These are phyloP conservation scores for Cornus suecica DNA, from an alignment of 148 eudicot genomes.

Conservation along the genomic window DNA sequence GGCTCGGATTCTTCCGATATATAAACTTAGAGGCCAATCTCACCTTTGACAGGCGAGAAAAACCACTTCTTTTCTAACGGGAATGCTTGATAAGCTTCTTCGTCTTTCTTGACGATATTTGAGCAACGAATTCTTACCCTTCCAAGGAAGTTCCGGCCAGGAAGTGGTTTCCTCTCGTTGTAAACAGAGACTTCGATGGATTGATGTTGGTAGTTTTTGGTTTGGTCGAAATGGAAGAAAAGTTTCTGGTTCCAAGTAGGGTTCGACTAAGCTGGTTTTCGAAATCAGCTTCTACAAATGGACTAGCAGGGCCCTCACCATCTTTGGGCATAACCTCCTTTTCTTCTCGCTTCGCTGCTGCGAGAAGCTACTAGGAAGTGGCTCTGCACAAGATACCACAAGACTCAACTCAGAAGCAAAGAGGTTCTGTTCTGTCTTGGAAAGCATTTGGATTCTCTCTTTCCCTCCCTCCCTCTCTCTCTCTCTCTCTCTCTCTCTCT, in stretches of 20 bases:
- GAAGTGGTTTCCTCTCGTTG: constrained; percentile 24
- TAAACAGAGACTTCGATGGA: constrained; percentile 30
- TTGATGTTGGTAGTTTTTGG: constrained; percentile 22
- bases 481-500: too few relatives aligned
- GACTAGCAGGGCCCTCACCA: constrained; percentile 30
- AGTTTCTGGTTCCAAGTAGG: constrained; percentile 40
- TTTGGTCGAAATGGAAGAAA: constrained; percentile 23
- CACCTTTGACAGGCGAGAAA: constrained; percentile 29
- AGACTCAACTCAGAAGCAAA: constrained; percentile 57
- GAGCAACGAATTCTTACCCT: constrained; percentile 39
- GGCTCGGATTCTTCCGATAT: constrained; percentile 9
- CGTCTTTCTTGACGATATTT: constrained; percentile 31
- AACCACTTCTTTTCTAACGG: constrained; percentile 32
- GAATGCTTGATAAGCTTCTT: constrained; percentile 36
- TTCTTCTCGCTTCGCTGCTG: constrained; percentile 35
- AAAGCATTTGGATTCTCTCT: constrained; percentile 1
- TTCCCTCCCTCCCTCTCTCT: neutral
- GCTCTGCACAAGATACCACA: constrained; percentile 37
- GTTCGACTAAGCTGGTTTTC: constrained; percentile 31
- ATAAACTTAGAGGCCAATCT: constrained; percentile 34
- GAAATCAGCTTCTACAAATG: constrained; percentile 36
- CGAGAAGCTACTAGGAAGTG: constrained; percentile 39
- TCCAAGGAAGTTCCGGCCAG: constrained; percentile 32
- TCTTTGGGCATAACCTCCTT: constrained; percentile 37
- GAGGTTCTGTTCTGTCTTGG: constrained; percentile 19